Base-by-base conservation (phyloP, 306 rosid species). In the Trifolium subterraneum region DNA sequence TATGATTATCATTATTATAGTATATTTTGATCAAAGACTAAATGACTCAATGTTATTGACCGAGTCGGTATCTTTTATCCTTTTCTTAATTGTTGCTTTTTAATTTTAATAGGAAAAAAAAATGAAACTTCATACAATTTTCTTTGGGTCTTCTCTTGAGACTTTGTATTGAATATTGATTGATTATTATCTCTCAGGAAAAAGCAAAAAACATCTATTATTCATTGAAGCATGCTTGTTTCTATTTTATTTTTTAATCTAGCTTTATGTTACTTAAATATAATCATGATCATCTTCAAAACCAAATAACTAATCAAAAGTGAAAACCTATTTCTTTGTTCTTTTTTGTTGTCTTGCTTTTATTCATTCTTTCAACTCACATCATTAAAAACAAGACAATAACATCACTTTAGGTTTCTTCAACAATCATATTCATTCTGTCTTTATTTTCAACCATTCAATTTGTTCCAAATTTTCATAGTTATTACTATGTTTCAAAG, bases 401-500 rank as follows among this genome's bases (percentile, higher is more conserved):
- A 39, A 52, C 33, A 78, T 18, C 56, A 65, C 70, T 76, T 56
- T 45, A 52, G 52, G 73, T 63, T 76, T 64, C 74, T 74, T 68
- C 58, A 48, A 19, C 64, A 71, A 79, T 62, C 51, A 29, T 14
- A 75, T 42, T 47, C 27, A 71, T 42, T 47, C 27, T 79, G 42
- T 10, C 42, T 71, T 79, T 58, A 10, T n/a, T 31, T 18, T 48
- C n/a, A 33, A 27, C 41, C 69, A 55, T 68, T 81, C 70, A 80
- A 71, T 83, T 75, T 66, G 38, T 73, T 59, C 14, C 60, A 41
- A 62, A 62, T 29, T 29, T 20, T 29, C 2, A 15, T 25, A 68
- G 55, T 59, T 59, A 59, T 59, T 59, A 59, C 52, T 44, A 92
- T 90, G 98, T 76, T 86, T 48, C 76, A 71, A 38, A 85, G 79